Base-by-base conservation (phyloP, 2,329 filamentous ascomycete species). In the Elsinoe necatrix region DNA sequence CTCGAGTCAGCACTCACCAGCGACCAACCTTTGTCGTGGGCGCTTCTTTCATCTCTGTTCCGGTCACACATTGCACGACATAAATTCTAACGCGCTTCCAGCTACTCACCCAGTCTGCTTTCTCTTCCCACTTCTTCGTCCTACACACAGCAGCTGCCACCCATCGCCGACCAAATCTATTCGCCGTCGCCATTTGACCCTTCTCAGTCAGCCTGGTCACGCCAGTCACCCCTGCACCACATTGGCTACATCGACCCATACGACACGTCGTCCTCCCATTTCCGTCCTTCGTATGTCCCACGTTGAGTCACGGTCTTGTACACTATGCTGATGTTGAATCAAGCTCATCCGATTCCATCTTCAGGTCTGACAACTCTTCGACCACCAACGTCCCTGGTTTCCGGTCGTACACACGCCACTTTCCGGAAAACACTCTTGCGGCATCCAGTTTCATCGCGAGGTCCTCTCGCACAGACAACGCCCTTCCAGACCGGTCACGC, bases 61-160 rank as follows among this genome's bases (percentile, higher is more conserved):
- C 31, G 18, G 34, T 37, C 31, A 39, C 48, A 52, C 48, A 52
- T 39, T 45, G n/a, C 41, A 45, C 41, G 23, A 45, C 41, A 45
- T 45, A 45, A 45, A 23, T 27, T 45, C 41, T 45, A 20, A 45
- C 41, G 11, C 41, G 18, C 23, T 25, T 21, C 41, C 41, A 45
- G 41, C 41, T 45, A 25, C 23, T 27, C 41, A 12, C 14, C 41
- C 41, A 45, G 41, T 27, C 41, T 23, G n/a, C 21, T 45, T 25
- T 45, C 41, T 21, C 41, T 45, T 25, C 23, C 41, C 9, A 23
- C 3, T 25, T 9, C 41, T 25, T 25, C 41, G 20, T 25, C 18
- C 41, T 45, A 45, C 41, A 3, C 18, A 23, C 18, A 27, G 2
- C 41, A 45, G 14, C 41, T 45, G 1, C 41, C 41, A 7, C 23